Base-by-base conservation (phyloP, 371 early-diverging fungal genomes). In the Dinochytrium kinnereticum region DNA sequence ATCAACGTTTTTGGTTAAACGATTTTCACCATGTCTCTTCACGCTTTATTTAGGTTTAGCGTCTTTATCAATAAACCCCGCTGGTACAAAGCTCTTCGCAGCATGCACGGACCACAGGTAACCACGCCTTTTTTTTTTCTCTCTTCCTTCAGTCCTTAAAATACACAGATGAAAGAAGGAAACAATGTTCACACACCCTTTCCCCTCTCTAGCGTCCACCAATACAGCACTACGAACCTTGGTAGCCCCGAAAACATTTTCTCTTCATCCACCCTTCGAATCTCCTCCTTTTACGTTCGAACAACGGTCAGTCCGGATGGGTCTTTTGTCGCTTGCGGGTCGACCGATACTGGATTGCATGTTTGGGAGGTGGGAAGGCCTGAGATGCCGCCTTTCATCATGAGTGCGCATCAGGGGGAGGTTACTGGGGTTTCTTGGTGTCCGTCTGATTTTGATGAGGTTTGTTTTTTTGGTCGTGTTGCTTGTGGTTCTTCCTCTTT, bases 251-350 rank as follows among this genome's bases (percentile, higher is more conserved):
- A 64, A 1, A 40, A 30, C 10, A 13, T 15, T 17, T 75, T 73
- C 55, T 69, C 83, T 1, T 57, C 78, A n/a, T 17, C 69, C 0
- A 65, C 68, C 19, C 76, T 75, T 67, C 38, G 51, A 7, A 53
- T 61, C 37, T 34, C 33, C 50, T 76, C 80, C 13, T 83, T 81
- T 67, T 83, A 78, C 70, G 53, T 83, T 66, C 68, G 69, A 31
- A 75, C 80, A 0, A 28, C 79, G 2, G 30, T 78, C 1, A 76
- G 76, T 17, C 80, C 81, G 21, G 81, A 80, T 55, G 81, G 71
- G 19, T 24, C 64, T 1, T 76, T 80, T 34, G 30, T 83, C 7
- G 76, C 78, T 1, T 73, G 71, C 44, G 84, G 81, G 13, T 77
- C 78, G 28, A 59, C 71, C 21, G 80, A 79, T 53, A 13, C 39